Evolutionary conservation across 2,329 filamentous ascomycete species (phyloP).

Genomic region (Paramyrothecium roridum): DNA sequence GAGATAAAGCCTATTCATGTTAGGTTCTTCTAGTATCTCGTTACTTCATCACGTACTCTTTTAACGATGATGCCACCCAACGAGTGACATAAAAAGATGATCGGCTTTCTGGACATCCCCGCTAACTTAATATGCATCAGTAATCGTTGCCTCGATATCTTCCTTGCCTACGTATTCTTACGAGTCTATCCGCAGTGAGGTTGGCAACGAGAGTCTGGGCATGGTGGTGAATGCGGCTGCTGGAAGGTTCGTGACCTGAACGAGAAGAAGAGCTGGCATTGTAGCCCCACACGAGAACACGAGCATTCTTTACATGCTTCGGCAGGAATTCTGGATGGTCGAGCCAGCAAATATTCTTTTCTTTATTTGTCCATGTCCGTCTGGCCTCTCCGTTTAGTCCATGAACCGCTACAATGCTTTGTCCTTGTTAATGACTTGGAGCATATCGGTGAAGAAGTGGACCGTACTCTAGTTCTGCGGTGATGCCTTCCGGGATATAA

Average conservation of each 20-base stretch:
- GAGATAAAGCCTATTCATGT: not conserved
- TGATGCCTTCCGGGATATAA: not conserved
- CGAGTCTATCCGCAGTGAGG: not conserved
- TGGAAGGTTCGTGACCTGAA: not conserved
- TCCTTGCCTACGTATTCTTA: not conserved
- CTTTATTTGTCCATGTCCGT: not conserved
- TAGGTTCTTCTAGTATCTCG: not conserved
- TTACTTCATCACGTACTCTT: not conserved
- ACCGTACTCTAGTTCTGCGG: not conserved
- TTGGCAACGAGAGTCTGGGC: not conserved
- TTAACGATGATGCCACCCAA: not conserved
- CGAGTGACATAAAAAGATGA: not conserved
- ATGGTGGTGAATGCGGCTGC: not conserved
- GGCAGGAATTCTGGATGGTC: not conserved
- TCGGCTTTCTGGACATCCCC: not conserved
- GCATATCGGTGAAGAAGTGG: no score
- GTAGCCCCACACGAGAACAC: not conserved
- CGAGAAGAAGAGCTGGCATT: not conserved
- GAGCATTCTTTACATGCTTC: not conserved
- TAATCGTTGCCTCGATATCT: not conserved
- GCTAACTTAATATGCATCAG: not conserved
- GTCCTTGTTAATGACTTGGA: no score
- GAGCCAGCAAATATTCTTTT: not conserved
- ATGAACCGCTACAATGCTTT: not conserved
- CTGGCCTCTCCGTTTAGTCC: not conserved